Conservation (phyloP, 2,329 filamentous ascomycete species). For the Phaeoacremonium minimum region DNA sequence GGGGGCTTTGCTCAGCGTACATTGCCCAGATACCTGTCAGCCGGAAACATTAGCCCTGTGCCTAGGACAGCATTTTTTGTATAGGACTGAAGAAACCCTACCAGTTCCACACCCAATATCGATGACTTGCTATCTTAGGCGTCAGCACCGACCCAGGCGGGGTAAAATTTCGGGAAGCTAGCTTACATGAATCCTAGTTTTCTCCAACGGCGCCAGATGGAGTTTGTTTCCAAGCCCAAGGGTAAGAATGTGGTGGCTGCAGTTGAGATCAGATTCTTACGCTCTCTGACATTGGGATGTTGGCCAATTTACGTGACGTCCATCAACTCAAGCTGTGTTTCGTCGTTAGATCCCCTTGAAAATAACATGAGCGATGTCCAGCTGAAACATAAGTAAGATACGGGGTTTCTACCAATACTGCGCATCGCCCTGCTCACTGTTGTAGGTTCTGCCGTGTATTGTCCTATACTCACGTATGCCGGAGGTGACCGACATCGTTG, state of each 20-base stretch:
- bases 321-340: conserved; percentile 21
- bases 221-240: conserved; percentile 17
- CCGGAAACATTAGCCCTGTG: neutral
- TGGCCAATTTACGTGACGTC: conserved; percentile 19
- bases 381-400: neutral
- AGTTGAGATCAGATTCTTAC: neutral
- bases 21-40: conserved; percentile 40
- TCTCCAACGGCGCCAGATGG: conserved; percentile 15
- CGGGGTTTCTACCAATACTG: conserved; percentile 8
- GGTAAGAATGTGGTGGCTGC: conserved; percentile 19
- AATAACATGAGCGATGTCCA: neutral
- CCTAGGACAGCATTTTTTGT: too few species aligned
- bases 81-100: too few species aligned
- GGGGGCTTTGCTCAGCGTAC: conserved; percentile 2
- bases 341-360: conserved; percentile 21
- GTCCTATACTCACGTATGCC: conserved; percentile 10
- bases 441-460: conserved; percentile 10
- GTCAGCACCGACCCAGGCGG: neutral
- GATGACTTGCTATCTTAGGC: conserved; percentile 25
- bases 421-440: conserved; percentile 9
- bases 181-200: conserved; percentile 10
- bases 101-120: conserved; percentile 50
- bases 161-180: neutral
- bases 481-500: conserved; percentile 8
- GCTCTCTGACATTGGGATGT: neutral